Percentiles rank a stretch among this genome's conserved stretches.
Conservation (phyloP, 331 rosid genomes). For the Acacia pycnantha region DNA sequence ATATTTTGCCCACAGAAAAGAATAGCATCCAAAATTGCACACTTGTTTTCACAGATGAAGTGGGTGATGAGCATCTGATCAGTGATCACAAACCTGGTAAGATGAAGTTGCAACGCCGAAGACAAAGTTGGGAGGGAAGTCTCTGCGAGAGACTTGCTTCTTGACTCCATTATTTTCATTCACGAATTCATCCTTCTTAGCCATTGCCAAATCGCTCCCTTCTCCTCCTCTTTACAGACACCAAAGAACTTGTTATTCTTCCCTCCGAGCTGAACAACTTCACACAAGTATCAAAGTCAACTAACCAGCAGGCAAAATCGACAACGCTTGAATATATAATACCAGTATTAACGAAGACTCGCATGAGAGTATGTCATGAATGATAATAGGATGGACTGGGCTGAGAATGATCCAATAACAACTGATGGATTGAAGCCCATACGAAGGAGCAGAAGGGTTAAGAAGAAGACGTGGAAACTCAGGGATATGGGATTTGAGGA, state of each 20-base stretch:
- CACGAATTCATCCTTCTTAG: constrained; percentile 44
- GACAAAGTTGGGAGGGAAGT: constrained; percentile 74
- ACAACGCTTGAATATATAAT: neutral
- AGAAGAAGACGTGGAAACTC: too few species aligned
- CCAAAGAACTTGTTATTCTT: neutral
- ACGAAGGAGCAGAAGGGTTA: too few species aligned
- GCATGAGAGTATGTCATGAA: too few species aligned
- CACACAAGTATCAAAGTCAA: too few species aligned
- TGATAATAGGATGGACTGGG: too few species aligned
- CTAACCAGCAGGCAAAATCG: neutral
- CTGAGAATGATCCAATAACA: too few species aligned
- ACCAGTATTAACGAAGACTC: neutral
- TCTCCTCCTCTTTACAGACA: neutral
- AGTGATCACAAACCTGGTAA: constrained; percentile 58
- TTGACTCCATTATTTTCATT: constrained; percentile 27
- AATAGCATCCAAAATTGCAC: neutral
- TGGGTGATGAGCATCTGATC: neutral
- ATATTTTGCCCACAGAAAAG: neutral
- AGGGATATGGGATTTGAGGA: too few species aligned
- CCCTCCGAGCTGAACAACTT: neutral
- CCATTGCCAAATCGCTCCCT: constrained; percentile 36
- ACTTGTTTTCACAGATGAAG: neutral
- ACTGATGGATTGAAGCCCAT: too few species aligned
- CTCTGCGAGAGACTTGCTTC: constrained; percentile 49
- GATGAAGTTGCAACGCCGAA: constrained; percentile 92